Base-by-base conservation (phyloP, 2,329 filamentous ascomycete species). In the Neofusicoccum sp. region DNA sequence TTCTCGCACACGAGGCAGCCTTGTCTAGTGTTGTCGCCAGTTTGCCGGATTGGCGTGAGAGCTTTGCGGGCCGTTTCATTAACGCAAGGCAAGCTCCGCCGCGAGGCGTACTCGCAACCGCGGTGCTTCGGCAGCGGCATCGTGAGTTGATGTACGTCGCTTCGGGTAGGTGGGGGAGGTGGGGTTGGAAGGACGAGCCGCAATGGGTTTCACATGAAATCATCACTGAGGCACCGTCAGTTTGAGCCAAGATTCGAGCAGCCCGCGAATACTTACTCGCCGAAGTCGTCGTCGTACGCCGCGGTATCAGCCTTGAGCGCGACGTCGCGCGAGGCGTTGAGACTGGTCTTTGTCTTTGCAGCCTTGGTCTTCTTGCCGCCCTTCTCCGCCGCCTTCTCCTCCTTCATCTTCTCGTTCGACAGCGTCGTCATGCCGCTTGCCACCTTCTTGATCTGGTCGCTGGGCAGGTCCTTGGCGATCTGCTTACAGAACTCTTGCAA, bases 331-430 rank as follows among this genome's bases (percentile, higher is more conserved):
- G 77, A 79, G 62, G 89, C 86, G 60, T 90, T 89, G 53, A 98
- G 81, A 6, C 86, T 88, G 16, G 90, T 86, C 86, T 99, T 99
- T 40, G 89, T 96, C 86, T 98, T 98, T 64, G 91, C 89, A 4
- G 93, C 93, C 85, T 98, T 98, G 68, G 83, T 87, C 86, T 98
- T 99, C 89, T 98, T 99, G 70, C 89, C 90, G 59, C 90, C 88
- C 83, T 96, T 97, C 66, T 96, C 91, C 3, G 90, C 86, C 3
- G 89, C 87, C 84, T 98, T 97, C 84, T 99, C 95, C 76, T 97
- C 93, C 82, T 92, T 96, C 89, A 98, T 89, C 84, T 96, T 97
- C 85, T 98, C 95, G 75, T 99, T 99, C 73, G 91, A 85, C 61
- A 96, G 83, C 4, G 92, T 89, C n/a, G 93, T 96, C 70, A 99